Percentiles rank a stretch among this genome's conserved stretches.
Conservation (phyloP, 2,329 filamentous ascomycete genomes). For the Trichoderma lentiforme region DNA sequence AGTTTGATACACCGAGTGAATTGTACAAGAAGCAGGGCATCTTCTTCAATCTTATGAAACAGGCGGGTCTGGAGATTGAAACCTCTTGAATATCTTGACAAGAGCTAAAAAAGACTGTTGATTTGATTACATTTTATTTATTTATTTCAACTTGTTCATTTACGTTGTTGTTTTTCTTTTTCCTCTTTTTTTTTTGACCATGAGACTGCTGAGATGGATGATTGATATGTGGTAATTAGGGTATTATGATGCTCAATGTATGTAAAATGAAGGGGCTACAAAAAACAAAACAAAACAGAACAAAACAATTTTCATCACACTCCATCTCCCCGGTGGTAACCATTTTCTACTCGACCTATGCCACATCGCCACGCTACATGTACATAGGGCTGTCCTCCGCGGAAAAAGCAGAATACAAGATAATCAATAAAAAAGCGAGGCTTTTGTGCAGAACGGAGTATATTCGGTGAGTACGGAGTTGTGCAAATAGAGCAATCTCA, state of each 20-base stretch:
- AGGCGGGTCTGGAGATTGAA: constrained; percentile 69
- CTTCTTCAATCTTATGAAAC: constrained; percentile 88
- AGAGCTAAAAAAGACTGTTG: background rate
- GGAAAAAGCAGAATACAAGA: background rate
- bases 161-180: background rate
- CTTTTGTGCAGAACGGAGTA: background rate
- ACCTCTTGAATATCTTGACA: constrained; percentile 22
- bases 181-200: background rate
- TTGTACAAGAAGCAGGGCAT: constrained; percentile 71
- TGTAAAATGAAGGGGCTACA: background rate
- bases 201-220: background rate
- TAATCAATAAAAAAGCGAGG: background rate
- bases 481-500: background rate
- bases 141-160: background rate
- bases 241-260: background rate
- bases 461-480: background rate
- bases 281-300: background rate
- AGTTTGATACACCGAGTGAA: constrained; percentile 83
- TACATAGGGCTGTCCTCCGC: background rate
- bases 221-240: background rate
- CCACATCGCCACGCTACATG: background rate
- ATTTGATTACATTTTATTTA: background rate
- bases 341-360: background rate
- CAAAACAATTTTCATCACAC: background rate
- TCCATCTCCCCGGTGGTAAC: background rate